Base-by-base conservation (phyloP, 371 early-diverging fungal species). In the Apophysomyces variabilis region DNA sequence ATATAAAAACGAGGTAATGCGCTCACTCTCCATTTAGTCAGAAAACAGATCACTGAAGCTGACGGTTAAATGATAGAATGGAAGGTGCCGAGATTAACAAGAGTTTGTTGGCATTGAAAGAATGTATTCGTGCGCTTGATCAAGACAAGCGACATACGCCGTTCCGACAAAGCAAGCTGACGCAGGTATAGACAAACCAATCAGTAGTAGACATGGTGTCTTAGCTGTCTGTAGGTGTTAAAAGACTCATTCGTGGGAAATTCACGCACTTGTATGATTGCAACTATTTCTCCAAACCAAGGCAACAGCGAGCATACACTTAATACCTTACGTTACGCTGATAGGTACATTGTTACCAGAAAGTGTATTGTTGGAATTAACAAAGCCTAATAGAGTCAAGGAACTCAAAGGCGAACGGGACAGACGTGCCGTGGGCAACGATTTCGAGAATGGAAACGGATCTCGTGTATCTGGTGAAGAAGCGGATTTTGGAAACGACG, bases 1-100 rank as follows among this genome's bases (percentile, higher is more conserved):
- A 96, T 80, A 82, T 87, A 47, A 90, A 95, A 75, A 97, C 97
- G 8, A 76, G 94, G 86, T 77, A 80, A 88, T 1, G 86, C 87
- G 7, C 45, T 43, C 37, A 41, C 14, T 9, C 39, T 44, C 32
- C 32, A 3, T 26, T 26, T 26, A 1, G 18, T 16, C 8, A 39
- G n/a, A n/a, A 16, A 12, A 9, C 14, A 13, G 43, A 11, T 37
- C 3, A n/a, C 41, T 14, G 7, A 7, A 50, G n/a, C 54, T 50
- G 16, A 50, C 54, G 18, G 21, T 50, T n/a, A 21, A 4, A 50
- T 50, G 50, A n/a, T 61, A 89, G 93, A 67, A 95, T 95, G 95
- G 99, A 99, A 78, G 99, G 99, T 9, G 93, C 98, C 4, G 99
- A 98, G 78, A 99, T 99, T 82, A 99, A 99, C 86, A 99, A 98